phyloP scores from a whole-genome alignment of 352 stramenopile genomes.

The Phytophthora capsici region DNA sequence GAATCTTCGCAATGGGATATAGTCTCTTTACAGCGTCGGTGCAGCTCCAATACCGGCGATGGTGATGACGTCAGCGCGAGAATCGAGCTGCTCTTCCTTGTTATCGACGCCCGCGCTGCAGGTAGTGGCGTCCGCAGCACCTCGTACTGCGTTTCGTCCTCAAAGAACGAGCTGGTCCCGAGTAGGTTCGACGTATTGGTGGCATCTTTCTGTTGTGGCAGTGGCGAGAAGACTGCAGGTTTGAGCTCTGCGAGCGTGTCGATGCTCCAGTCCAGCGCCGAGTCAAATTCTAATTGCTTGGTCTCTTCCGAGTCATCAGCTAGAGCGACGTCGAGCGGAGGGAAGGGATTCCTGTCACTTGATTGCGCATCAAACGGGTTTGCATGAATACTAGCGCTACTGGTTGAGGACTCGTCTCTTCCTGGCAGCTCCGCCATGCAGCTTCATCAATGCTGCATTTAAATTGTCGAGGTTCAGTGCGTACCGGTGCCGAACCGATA shows the following conservation, averaged over 20 bases:
- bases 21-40: slow-evolving; percentile 50
- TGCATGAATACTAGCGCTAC: background rate
- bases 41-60: slow-evolving; percentile 30
- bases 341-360: slow-evolving; percentile 57
- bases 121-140: slow-evolving; percentile 50
- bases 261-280: slow-evolving; percentile 68
- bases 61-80: slow-evolving; percentile 13
- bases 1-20: slow-evolving; percentile 45
- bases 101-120: background rate
- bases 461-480: no score
- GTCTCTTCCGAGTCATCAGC: slow-evolving; percentile 14
- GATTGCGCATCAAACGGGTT: slow-evolving; percentile 56
- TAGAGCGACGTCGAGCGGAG: slow-evolving; percentile 53
- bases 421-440: slow-evolving; percentile 8
- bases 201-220: slow-evolving; percentile 42
- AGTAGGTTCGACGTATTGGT: background rate
- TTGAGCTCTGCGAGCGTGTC: slow-evolving; percentile 69
- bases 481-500: no score
- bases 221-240: slow-evolving; percentile 58
- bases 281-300: slow-evolving; percentile 2
- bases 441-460: no score
- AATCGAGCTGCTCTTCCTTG: background rate
- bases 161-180: slow-evolving; percentile 49
- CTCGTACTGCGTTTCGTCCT: slow-evolving; percentile 54
- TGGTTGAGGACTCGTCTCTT: slow-evolving; percentile 4